Base-by-base conservation (phyloP, 805 yeast species). In the Yamadazyma philogaea region DNA sequence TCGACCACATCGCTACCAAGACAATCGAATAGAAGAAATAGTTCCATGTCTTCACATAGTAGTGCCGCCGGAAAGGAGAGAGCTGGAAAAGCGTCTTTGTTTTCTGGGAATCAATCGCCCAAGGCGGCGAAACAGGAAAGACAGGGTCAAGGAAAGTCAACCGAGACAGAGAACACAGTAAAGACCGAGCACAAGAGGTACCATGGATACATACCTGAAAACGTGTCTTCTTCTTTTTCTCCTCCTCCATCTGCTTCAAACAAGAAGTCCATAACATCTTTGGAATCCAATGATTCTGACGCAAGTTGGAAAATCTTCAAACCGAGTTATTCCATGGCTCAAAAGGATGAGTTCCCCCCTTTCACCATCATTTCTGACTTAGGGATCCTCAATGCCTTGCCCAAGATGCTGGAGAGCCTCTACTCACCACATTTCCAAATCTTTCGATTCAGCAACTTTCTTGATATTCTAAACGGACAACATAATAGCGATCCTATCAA, bases 401-500 rank as follows among this genome's bases (percentile, higher is more conserved):
- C 52, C n/a, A 37, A 52, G 1, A 48, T 68, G 43, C 49, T 50
- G 17, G 31, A 42, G 6, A 43, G 42, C 12, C 50, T 68, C 12
- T 44, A 47, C 11, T 49, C 62, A 6, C 71, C 70, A 1, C 41
- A 50, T 3, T 63, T 61, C 39, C 64, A 63, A 39, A 43, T 55
- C 1, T 54, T 59, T 40, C 42, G 69, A n/a, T 70, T 52, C 42
- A 54, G 59, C 37, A 56, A 52, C 33, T 69, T 63, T 42, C 54
- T 69, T 16, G 63, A 60, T 12, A 52, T 60, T 7, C 30, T 68
- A 7, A 37, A 55, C 15, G 64, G 55, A 10, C 65, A 63, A 34
- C 72, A 61, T 32, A 46, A 47, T 10, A 55, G 56, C 34, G 75
- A 70, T 47, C 66, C 74, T 0, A 55, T 67, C 8, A 68, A 60